These are phyloP conservation scores for Venturia effusa DNA, from an alignment of 2,329 filamentous ascomycete genomes.

Conservation along the genomic window DNA sequence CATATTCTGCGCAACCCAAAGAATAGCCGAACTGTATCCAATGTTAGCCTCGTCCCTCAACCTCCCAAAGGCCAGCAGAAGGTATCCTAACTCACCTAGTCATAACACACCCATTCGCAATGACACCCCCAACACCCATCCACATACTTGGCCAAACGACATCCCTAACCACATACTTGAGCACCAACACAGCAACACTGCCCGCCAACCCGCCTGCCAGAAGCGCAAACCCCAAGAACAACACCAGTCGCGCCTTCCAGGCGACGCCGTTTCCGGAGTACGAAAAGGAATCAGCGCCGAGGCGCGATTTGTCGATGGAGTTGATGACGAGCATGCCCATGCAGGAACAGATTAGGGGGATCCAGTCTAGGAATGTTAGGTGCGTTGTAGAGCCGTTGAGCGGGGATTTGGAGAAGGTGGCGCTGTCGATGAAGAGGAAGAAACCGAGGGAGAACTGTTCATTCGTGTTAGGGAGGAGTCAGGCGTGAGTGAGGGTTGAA, in stretches of 20 bases:
- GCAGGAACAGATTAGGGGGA: conserved; percentile 58
- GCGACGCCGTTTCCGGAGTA: conserved; percentile 55
- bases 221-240: conserved; percentile 59
- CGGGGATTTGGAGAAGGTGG: conserved; percentile 50
- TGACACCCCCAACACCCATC: conserved; percentile 56
- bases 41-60: conserved; percentile 16
- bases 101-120: conserved; percentile 56
- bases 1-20: conserved; percentile 63
- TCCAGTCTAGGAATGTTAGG: conserved; percentile 62
- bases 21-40: conserved; percentile 44
- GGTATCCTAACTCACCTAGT: conserved; percentile 41
- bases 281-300: conserved; percentile 53
- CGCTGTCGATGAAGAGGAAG: conserved; percentile 58
- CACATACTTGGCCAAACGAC: conserved; percentile 53
- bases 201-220: conserved; percentile 58
- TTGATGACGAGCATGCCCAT: conserved; percentile 65
- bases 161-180: conserved; percentile 54
- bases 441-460: conserved; percentile 61
- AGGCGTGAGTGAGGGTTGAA: conserved; percentile 6
- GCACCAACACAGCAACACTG: conserved; percentile 54
- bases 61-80: background rate
- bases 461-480: too few relatives aligned
- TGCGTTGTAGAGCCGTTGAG: conserved; percentile 52
- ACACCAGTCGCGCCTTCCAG: conserved; percentile 59
- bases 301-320: conserved; percentile 56